These are phyloP conservation scores for Ophiocordyceps sinensis DNA, from an alignment of 2,329 filamentous ascomycete genomes.

Conservation along the genomic window DNA sequence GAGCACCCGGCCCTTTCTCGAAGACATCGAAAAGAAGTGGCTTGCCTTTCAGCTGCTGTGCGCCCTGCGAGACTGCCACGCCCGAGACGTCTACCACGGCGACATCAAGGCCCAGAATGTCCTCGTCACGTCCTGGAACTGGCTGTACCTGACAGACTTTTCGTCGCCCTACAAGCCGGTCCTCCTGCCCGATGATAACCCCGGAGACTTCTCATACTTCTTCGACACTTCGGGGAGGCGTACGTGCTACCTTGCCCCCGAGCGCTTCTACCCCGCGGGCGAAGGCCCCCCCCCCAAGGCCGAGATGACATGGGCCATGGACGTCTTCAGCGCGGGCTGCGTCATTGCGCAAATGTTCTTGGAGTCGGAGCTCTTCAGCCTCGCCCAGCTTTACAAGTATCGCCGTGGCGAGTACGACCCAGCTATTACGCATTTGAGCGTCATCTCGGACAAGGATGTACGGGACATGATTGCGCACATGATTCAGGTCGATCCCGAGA, in stretches of 20 bases:
- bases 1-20: conserved; percentile 88
- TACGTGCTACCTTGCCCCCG: conserved; percentile 90
- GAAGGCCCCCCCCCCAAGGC: conserved; percentile 46
- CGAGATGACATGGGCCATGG: conserved; percentile 81
- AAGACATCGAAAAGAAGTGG: conserved; percentile 99
- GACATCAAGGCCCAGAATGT: conserved; percentile 99
- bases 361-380: conserved; percentile 91
- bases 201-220: conserved; percentile 93
- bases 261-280: conserved; percentile 67
- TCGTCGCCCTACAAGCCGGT: conserved; percentile 91
- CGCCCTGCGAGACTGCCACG: conserved; percentile 81
- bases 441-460: conserved; percentile 77
- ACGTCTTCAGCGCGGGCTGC: conserved; percentile 92
- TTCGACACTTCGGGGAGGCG: conserved; percentile 86
- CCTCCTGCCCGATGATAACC: conserved; percentile 88
- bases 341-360: conserved; percentile 94
- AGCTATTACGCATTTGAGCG: conserved; percentile 61
- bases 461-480: conserved; percentile 86
- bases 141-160: conserved; percentile 96
- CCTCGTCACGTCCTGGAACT: conserved; percentile 97
- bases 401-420: conserved; percentile 87
- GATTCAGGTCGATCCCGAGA: conserved; percentile 88
- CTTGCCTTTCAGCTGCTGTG: conserved; percentile 90
- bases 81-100: conserved; percentile 80
- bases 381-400: conserved; percentile 92